These are phyloP conservation scores for Tripterygium wilfordii DNA, from an alignment of 177 flowering plant genomes.

Conservation along the genomic window DNA sequence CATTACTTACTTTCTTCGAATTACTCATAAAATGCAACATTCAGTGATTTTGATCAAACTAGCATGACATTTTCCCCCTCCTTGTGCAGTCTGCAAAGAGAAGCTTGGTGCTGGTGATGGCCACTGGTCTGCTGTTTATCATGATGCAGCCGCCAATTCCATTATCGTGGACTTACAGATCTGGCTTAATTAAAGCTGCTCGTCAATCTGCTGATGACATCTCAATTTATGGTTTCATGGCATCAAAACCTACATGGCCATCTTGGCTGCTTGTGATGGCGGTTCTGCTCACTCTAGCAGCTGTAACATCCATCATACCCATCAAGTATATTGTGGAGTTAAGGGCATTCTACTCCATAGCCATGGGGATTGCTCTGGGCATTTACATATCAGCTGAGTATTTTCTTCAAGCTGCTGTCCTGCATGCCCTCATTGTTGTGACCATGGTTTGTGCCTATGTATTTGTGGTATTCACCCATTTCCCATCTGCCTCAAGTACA, in stretches of 20 bases:
- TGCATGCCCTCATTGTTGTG: conserved; percentile 72
- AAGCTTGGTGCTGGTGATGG: conserved; percentile 75
- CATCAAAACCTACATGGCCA: conserved; percentile 92
- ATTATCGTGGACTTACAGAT: conserved; percentile 70
- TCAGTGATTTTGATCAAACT: too few species aligned
- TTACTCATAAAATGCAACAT: too few species aligned
- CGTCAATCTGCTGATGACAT: conserved; percentile 86
- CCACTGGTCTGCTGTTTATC: conserved; percentile 77
- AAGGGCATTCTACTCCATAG: conserved; percentile 72
- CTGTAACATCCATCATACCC: conserved; percentile 78
- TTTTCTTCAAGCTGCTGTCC: conserved; percentile 67
- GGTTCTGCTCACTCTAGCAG: conserved; percentile 75
- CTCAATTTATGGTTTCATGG: conserved; percentile 83
- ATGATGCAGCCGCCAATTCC: conserved; percentile 91
- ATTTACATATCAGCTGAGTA: conserved; percentile 86
- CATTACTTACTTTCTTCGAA: too few species aligned
- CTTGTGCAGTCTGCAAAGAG: conserved; percentile 84
- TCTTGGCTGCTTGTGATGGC: conserved; percentile 91
- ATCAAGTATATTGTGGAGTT: conserved; percentile 88
- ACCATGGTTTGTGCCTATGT: conserved; percentile 82
- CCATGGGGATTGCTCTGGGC: conserved; percentile 84
- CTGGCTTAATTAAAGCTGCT: conserved; percentile 78
- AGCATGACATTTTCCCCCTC: too few species aligned
- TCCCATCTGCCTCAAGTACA: conserved; percentile 97
- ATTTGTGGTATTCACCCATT: conserved; percentile 87